Conservation (phyloP, 495 filamentous ascomycete genomes). For the Cryomyces minteri region DNA sequence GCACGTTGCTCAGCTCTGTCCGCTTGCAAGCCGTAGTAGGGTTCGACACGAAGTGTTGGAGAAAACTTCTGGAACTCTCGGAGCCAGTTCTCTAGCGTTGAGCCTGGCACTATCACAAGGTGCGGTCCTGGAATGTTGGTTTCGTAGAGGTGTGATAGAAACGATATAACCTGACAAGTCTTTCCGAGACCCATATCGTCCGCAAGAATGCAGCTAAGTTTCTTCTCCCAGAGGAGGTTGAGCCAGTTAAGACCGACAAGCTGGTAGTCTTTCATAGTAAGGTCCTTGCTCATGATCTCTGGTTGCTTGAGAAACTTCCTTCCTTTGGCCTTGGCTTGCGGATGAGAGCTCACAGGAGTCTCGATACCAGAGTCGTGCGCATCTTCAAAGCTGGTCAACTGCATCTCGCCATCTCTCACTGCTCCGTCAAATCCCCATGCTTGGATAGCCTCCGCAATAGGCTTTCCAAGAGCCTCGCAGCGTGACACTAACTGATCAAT, state of each 20-base stretch:
- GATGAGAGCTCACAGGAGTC: slow-evolving; percentile 38
- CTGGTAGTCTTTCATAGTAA: slow-evolving; percentile 79
- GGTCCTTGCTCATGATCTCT: slow-evolving; percentile 45
- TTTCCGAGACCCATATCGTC: slow-evolving; percentile 98
- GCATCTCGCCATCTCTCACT: slow-evolving; percentile 44
- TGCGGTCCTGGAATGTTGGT: slow-evolving; percentile 55
- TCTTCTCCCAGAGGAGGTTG: slow-evolving; percentile 53
- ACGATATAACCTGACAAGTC: slow-evolving; percentile 89
- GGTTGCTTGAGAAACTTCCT: slow-evolving; percentile 48
- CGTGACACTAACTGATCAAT: slow-evolving; percentile 59
- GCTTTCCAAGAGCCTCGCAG: slow-evolving; percentile 52
- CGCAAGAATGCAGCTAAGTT: slow-evolving; percentile 73
- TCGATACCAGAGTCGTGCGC: slow-evolving; percentile 51
- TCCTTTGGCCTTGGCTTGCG: slow-evolving; percentile 28
- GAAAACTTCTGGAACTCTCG: slow-evolving; percentile 81
- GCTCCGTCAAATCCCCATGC: slow-evolving; percentile 61
- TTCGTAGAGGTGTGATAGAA: slow-evolving; percentile 66
- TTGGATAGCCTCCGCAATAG: slow-evolving; percentile 48
- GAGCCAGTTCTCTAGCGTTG: slow-evolving; percentile 89
- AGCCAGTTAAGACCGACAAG: slow-evolving; percentile 93
- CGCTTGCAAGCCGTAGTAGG: slow-evolving; percentile 57
- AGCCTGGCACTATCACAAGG: slow-evolving; percentile 76
- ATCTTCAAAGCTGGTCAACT: slow-evolving; percentile 40
- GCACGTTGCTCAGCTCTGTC: slow-evolving; percentile 48
- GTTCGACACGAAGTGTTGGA: slow-evolving; percentile 48